Evolutionary conservation across 108 stramenopile genomes (phyloP), one percentile per base, ranked within the genome.

Genomic region (Pseudonitzschia multiseries): DNA sequence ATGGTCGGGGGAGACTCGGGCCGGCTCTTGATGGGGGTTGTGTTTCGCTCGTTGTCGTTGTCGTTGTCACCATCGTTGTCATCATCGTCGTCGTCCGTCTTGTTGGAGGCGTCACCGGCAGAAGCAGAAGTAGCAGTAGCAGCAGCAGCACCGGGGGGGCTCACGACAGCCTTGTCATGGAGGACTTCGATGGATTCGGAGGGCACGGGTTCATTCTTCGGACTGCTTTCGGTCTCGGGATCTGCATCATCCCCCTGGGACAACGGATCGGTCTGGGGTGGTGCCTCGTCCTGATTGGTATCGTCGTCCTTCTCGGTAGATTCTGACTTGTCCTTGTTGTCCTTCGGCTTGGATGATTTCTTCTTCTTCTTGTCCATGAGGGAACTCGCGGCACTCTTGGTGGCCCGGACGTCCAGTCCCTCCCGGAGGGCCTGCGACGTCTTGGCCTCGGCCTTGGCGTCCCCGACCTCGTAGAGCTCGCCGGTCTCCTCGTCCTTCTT

Each of bases 381-480:
- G 22, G 31, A 78, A 66, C 65, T 76, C 3, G 79, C 80, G 36
- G 82, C 86, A 66, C 70, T 81, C 81, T 89, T 90, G 22, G 93
- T 92, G 13, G 93, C 93, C 5, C 93, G 76, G 1, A 94, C 93
- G 80, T 94, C 93, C 65, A 94, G 75, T 0, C 93, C 93, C 68
- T 94, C 93, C 32, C 93, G 79, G 21, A 94, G 68, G 1, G 93
- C 93, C 74, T 94, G 93, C 48, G 86, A 87, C 27, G 93, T 94
- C 80, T 94, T 94, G 42, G 93, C 93, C 67, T 94, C 93, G 18
- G 93, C 93, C 81, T 92, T 94, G 56, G 82, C 81, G 70, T 94
- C 93, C 4, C 93, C 93, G 27, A 94, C 93, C 72, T 94, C 93
- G 57, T 78, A 90, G 68, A 90, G 79, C 31, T 80, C 71, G 20